phyloP scores from a whole-genome alignment of 805 yeast genomes.

The Hanseniaspora lindneri region DNA sequence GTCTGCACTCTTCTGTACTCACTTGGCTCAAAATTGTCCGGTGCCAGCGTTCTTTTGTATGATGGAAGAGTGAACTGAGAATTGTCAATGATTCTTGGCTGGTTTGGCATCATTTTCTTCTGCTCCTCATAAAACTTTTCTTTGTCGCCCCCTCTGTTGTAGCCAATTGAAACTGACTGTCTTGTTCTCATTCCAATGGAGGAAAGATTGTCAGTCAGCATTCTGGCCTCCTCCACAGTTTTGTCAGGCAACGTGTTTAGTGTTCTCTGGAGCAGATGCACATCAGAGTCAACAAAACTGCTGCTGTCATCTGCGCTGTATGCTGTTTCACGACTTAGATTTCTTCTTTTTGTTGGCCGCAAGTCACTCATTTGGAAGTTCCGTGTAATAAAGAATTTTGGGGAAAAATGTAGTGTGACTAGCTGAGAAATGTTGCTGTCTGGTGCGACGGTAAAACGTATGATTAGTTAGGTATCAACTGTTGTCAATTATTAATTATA shows the following conservation, averaged over 20 bases:
- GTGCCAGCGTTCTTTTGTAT: constrained; percentile 10
- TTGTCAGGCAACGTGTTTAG: background rate
- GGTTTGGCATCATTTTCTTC: background rate
- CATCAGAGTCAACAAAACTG: background rate
- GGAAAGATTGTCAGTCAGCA: constrained; percentile 30
- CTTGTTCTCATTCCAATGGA: constrained; percentile 63
- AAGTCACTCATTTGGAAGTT: background rate
- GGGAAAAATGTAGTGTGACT: background rate
- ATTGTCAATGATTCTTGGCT: constrained; percentile 8
- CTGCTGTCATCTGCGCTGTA: background rate
- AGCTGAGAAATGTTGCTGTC: too few species aligned
- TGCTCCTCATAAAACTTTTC: background rate
- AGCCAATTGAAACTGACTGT: constrained; percentile 54
- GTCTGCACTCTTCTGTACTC: constrained; percentile 16
- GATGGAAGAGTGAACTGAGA: constrained; percentile 11
- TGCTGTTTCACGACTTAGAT: background rate
- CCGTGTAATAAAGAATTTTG: background rate
- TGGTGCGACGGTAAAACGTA: too few species aligned
- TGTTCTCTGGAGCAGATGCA: constrained; percentile 11
- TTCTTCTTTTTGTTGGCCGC: constrained; percentile 10
- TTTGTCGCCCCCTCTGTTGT: constrained; percentile 24
- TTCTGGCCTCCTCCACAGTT: constrained; percentile 1
- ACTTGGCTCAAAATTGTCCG: constrained; percentile 9
- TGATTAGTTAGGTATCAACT: too few species aligned
- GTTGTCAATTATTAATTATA: too few species aligned